Base-by-base conservation (phyloP, 2,329 filamentous ascomycete species). In the Botrytis fabae region DNA sequence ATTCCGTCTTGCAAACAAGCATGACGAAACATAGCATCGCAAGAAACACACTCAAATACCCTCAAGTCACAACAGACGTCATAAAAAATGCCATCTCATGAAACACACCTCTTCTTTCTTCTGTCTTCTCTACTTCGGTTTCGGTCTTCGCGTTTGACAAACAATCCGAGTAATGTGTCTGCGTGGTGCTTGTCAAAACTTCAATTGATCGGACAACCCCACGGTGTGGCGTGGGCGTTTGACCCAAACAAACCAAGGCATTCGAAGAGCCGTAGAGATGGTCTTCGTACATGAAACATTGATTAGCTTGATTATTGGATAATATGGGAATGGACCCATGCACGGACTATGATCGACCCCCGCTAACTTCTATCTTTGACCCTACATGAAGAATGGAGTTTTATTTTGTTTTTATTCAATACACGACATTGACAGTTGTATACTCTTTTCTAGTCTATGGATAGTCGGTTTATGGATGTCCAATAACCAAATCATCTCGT, bases 121-220 rank as follows among this genome's bases (percentile, higher is more conserved):
- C 32, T 4, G 32, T 32, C 32, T 4, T 14, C 42, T 22, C 38
- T 57, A 20, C 32, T 69, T 69, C 38, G 65, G 35, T 32, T 69
- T 69, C 65, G 65, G 65, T 57, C 65, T 57, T 69, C 65, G 65
- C 65, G 38, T 69, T 69, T 69, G 65, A 69, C 35, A 22, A 57
- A 68, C n/a, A 57, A 42, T 10, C 65, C 65, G 51, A 59, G 40
- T 42, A n/a, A 35, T n/a, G 35, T n/a, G 12, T n/a, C n/a, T 51
- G 48, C 48, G 48, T 51, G 10, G 48, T 51, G 12, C 48, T 54
- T 54, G 46, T 42, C 9, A 38, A 38, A 54, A 54, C 63, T 40
- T 42, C 64, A 54, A 54, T 40, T 51, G 46, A 68, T 68, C 65
- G 65, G 65, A 69, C 65, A 69, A 69, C 65, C 65, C 65, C 65